Percentiles rank a stretch among this genome's conserved stretches.
Conservation (phyloP, 331 rosid genomes). For the Rosa hybrid region DNA sequence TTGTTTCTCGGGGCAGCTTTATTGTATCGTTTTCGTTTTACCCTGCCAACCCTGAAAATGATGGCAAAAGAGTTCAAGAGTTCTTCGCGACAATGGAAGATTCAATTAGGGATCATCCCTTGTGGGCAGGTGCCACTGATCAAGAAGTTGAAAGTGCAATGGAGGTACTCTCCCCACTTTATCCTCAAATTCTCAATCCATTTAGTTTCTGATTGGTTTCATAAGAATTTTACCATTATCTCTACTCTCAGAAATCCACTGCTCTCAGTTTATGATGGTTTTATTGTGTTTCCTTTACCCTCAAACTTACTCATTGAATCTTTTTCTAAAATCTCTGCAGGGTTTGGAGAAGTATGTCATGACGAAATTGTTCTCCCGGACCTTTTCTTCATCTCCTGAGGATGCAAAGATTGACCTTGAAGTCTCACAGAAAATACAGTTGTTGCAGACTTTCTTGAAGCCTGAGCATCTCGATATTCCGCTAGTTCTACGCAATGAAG, state of each 20-base stretch:
- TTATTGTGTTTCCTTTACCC: not conserved
- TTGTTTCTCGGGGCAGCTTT: conserved; percentile 35
- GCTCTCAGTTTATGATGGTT: too few relatives aligned
- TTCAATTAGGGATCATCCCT: conserved; percentile 59
- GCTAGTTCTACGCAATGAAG: conserved; percentile 47
- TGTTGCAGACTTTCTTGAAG: conserved; percentile 64
- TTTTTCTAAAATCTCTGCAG: conserved; percentile 27
- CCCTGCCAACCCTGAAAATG: conserved; percentile 43
- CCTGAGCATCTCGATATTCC: conserved; percentile 79
- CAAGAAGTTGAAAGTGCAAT: conserved; percentile 63
- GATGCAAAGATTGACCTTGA: conserved; percentile 54
- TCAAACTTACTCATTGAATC: not conserved
- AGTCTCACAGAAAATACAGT: conserved; percentile 47
- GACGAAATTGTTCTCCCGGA: conserved; percentile 72
- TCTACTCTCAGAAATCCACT: not conserved
- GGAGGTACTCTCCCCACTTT: conserved; percentile 39
- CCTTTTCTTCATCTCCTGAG: conserved; percentile 51
- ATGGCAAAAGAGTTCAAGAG: conserved; percentile 48
- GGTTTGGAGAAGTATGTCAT: conserved; percentile 75
- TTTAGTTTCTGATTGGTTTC: too few relatives aligned
- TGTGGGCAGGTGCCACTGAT: conserved; percentile 64
- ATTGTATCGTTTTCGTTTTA: conserved; percentile 49
- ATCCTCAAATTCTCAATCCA: too few relatives aligned
- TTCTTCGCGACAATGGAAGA: conserved; percentile 48
- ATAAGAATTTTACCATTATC: too few relatives aligned